These are phyloP conservation scores for Gaertneriomyces sp. DNA, from an alignment of 192 early-diverging fungal genomes.

Conservation along the genomic window DNA sequence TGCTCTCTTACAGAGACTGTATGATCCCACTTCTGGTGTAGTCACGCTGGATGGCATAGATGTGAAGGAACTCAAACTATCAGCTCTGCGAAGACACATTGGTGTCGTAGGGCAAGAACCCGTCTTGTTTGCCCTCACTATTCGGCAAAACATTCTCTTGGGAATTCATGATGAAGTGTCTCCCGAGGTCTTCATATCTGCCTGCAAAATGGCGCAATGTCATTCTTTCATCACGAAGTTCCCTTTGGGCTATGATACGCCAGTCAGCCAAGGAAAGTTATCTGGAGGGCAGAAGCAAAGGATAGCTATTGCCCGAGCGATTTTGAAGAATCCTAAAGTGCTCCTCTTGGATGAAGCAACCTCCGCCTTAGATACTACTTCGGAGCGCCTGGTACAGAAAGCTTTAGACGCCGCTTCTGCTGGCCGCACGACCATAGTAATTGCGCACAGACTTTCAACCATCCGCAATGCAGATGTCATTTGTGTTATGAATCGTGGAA, in stretches of 20 bases:
- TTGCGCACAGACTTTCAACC: constrained; percentile 66
- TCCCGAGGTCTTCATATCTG: constrained; percentile 58
- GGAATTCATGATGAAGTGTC: constrained; percentile 38
- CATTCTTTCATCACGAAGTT: constrained; percentile 64
- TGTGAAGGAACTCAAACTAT: constrained; percentile 60
- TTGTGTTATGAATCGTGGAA: constrained; percentile 42
- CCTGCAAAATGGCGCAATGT: constrained; percentile 66
- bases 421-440: constrained; percentile 55
- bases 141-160: constrained; percentile 83
- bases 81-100: constrained; percentile 60
- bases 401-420: constrained; percentile 52
- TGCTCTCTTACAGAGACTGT: constrained; percentile 81
- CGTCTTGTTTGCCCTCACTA: constrained; percentile 78
- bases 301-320: constrained; percentile 75
- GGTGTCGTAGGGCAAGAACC: constrained; percentile 90
- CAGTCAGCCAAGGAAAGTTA: constrained; percentile 27
- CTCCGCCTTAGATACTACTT: constrained; percentile 62
- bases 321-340: constrained; percentile 49
- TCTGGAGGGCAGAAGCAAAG: constrained; percentile 26
- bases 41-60: constrained; percentile 38
- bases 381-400: constrained; percentile 62
- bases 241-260: constrained; percentile 65
- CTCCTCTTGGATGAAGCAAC: constrained; percentile 80
- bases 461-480: constrained; percentile 66
- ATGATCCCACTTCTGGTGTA: constrained; percentile 52